A percentile compares a stretch with the other conserved stretches of the same genome.
These are phyloP conservation scores for Leccinum broughii DNA, from an alignment of 768 basidiomycete genomes.

Conservation along the genomic window DNA sequence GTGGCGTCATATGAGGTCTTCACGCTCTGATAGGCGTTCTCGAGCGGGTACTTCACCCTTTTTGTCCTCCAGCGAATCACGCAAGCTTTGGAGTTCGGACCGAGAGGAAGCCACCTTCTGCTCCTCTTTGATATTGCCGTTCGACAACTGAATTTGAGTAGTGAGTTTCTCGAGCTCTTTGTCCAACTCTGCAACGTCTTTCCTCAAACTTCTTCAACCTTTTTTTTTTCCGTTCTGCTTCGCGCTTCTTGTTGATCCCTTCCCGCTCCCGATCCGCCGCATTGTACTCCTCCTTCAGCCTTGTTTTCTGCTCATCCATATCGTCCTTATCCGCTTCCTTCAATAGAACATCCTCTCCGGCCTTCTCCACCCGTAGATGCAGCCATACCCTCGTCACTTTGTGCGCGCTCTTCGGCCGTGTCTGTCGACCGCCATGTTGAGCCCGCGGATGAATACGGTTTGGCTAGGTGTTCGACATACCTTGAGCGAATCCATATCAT, in stretches of 20 bases:
- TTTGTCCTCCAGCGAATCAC: conserved; percentile 58
- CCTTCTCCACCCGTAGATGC: conserved; percentile 33
- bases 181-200: conserved; percentile 73
- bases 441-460: too few species aligned
- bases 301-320: conserved; percentile 48
- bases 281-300: conserved; percentile 52
- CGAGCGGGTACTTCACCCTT: conserved; percentile 54
- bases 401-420: too few species aligned
- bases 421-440: too few species aligned
- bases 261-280: conserved; percentile 66
- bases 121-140: conserved; percentile 76
- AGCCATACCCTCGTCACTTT: too few species aligned
- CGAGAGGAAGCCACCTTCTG: conserved; percentile 55
- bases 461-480: too few species aligned
- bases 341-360: conserved; percentile 54
- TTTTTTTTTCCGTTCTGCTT: conserved; percentile 89
- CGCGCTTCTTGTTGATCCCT: conserved; percentile 71
- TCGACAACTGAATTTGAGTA: conserved; percentile 85
- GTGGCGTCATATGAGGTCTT: conserved; percentile 69
- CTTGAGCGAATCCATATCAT: too few species aligned
- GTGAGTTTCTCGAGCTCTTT: conserved; percentile 78
- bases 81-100: conserved; percentile 62
- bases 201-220: conserved; percentile 83
- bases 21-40: conserved; percentile 54
- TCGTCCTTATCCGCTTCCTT: conserved; percentile 51